Evolutionary conservation across 306 rosid species (phyloP).

Genomic region (Cucurbita ficifolia): DNA sequence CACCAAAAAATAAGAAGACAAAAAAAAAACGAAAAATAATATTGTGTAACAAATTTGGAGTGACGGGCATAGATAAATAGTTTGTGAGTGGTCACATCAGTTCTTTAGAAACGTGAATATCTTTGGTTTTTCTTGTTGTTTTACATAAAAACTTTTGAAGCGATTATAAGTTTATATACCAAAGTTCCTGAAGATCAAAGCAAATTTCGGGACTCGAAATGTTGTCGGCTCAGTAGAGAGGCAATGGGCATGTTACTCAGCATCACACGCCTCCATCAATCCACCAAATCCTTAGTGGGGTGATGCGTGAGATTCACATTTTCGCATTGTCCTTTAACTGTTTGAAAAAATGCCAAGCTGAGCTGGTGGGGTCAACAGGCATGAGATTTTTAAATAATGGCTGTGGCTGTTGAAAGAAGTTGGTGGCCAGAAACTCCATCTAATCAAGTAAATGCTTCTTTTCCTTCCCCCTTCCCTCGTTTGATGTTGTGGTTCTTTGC

Average conservation of each 20-base stretch:
- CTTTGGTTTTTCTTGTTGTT: neutral
- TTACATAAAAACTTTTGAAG: neutral
- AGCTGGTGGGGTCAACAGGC: neutral
- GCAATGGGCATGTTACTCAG: neutral
- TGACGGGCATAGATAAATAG: neutral
- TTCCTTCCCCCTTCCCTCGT: neutral
- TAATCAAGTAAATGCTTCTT: neutral
- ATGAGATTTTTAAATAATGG: neutral
- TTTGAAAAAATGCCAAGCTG: constrained; percentile 4
- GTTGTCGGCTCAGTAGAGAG: neutral
- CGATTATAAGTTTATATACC: neutral
- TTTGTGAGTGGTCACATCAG: neutral
- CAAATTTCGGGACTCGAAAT: neutral
- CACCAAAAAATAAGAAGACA: neutral
- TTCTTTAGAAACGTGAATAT: neutral
- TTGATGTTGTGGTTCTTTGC: neutral
- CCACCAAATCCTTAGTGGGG: constrained; percentile 1
- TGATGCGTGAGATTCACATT: constrained; percentile 6
- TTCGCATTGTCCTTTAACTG: neutral
- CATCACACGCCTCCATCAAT: constrained; percentile 4
- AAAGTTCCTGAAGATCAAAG: neutral
- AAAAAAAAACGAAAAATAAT: no score
- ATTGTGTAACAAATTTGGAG: neutral
- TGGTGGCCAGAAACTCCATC: neutral
- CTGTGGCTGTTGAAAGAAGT: neutral